Evolutionary conservation across 108 stramenopile species (phyloP), one percentile per base, ranked within the genome.

Genomic region (Schizochytrium sp.): DNA sequence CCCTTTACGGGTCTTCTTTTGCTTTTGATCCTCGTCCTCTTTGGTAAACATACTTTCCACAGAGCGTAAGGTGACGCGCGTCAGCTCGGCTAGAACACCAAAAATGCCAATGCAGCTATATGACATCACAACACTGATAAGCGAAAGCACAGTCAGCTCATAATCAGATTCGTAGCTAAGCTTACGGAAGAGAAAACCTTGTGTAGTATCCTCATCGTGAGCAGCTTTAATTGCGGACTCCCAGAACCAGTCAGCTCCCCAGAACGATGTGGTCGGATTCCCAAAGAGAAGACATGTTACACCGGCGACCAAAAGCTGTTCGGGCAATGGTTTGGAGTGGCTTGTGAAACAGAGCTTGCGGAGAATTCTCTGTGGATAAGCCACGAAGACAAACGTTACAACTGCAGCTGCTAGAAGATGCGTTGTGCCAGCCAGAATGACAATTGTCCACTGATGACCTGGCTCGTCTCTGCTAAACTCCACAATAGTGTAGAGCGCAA

Each of bases 181-280:
- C 28, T 69, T 69, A 5, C 28, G 64, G 5, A 69, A 44, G 64
- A 69, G 64, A 15, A 69, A 69, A 15, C 44, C 15, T 8, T 7
- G 40, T 44, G 64, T 7, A 44, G 7, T 8, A 2, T 15, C 44
- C 13, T 17, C 57, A 38, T 69, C 64, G 42, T 69, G 42, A 44
- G 44, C 42, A 0, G 64, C 64, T 15, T 69, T 69, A 0, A 38
- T 38, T 7, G 64, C 44, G 5, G 12, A 13, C 12, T 44, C 64
- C 64, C 64, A 69, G 28, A 69, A 69, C 64, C 64, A 69, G 64
- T 44, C 64, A 13, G 64, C 64, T 38, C 64, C 64, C 64, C 64
- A 69, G 64, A 69, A 69, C 44, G 64, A 69, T 38, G 64, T 69
- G 12, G 28, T 69, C 28, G 64, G 64, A 44, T 38, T 69, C 8